phyloP scores from a whole-genome alignment of 257 asterid genomes.

The Agastache rugosa region DNA sequence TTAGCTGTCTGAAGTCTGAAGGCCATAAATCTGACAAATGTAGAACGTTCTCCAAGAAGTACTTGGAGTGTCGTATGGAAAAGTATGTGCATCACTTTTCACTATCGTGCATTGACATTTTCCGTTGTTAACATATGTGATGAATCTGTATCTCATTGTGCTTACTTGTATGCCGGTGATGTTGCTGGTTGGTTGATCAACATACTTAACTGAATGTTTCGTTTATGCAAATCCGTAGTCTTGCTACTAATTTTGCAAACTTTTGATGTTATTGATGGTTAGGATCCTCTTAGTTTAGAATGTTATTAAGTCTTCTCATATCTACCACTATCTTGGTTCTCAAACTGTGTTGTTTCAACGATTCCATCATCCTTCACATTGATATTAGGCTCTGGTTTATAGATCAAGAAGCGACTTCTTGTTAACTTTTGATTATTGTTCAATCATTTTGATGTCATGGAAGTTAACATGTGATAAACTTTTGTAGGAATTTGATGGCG shows the following conservation, averaged over 20 bases:
- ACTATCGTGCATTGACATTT: not conserved
- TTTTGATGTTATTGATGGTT: constrained; percentile 9
- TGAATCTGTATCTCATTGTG: not conserved
- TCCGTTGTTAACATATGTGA: not conserved
- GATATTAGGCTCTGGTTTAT: not conserved
- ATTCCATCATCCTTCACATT: not conserved
- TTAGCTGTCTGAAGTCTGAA: constrained; percentile 74
- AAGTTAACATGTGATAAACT: not conserved
- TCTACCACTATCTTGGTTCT: not conserved
- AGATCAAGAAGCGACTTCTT: not conserved
- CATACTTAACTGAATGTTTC: not conserved
- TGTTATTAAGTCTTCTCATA: not conserved
- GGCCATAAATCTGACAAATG: constrained; percentile 87
- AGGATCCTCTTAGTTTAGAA: not conserved
- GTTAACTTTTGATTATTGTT: not conserved
- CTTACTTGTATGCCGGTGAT: not conserved
- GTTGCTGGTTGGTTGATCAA: not conserved
- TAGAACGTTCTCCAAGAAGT: constrained; percentile 75
- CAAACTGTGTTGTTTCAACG: not conserved
- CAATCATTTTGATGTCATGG: not conserved
- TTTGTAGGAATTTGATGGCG: constrained; percentile 96
- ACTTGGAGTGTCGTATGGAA: constrained; percentile 93
- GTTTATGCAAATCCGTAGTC: not conserved
- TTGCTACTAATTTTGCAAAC: not conserved
- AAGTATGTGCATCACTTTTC: constrained; percentile 56